Base-by-base conservation (phyloP, 257 asterid species). In the Cruciata laevipes region DNA sequence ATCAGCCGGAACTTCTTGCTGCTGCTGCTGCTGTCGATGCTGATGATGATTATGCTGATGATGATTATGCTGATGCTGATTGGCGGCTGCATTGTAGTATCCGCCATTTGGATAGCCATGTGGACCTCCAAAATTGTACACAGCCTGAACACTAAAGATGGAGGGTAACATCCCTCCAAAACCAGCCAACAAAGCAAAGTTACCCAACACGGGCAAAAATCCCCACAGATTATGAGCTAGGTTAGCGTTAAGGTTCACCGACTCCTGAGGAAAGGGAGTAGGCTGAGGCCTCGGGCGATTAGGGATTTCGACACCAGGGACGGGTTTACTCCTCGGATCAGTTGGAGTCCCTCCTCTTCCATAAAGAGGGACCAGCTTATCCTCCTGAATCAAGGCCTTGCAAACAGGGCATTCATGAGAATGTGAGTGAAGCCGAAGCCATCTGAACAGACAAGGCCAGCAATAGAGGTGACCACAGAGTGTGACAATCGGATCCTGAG, bases 401-500 rank as follows among this genome's bases (percentile, higher is more conserved):
- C 95, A 90, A 27, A 87, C 91, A 0, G 97, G 91, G 61, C 95
- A 90, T 31, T 83, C 91, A 38, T 83, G 88, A 0, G 81, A 70
- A 55, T 79, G 76, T 0, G 96, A 88, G 79, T 84, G 88, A 14
- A 80, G 67, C 2, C 83, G 74, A 1, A 89, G 62, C 65, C 87
- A 86, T 74, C 79, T 84, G 75, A 81, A 88, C 57, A 90, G 84
- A 70, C 96, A 90, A 17, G 87, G 73, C 92, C 90, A 90, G 64
- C 96, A 90, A 71, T 77, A 88, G 68, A 90, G 73, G 80, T 90
- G 97, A 24, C 97, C 92, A 2, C 96, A 90, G 35, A 85, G 81
- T n/a, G 95, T 90, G 73, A 86, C 58, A 30, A 90, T 66, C 0
- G 92, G 95, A 65, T 90, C 89, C 65, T 58, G 80, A 0, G 97